These are phyloP conservation scores for Nitzschia sp. DNA, from an alignment of 108 stramenopile genomes.

Conservation along the genomic window DNA sequence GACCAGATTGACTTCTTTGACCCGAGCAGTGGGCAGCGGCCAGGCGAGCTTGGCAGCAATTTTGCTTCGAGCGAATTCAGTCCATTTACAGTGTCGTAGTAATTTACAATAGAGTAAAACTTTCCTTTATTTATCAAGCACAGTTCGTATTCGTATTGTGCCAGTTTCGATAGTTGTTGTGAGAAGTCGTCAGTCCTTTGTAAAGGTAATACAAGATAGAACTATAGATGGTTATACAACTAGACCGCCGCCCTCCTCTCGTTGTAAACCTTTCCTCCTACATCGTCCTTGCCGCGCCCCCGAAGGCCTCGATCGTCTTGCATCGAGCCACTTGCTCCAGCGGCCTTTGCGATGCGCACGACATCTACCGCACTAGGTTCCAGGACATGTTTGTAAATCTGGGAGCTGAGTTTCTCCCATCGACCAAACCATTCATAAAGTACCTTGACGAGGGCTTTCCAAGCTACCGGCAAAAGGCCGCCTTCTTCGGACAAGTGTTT, in stretches of 20 bases:
- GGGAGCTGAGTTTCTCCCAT: conserved; percentile 87
- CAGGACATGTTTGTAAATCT: conserved; percentile 79
- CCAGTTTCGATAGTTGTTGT: too few relatives aligned
- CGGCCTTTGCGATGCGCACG: conserved; percentile 86
- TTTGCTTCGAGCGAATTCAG: too few relatives aligned
- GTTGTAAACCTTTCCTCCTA: not conserved
- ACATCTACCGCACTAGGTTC: conserved; percentile 87
- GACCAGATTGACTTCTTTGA: too few relatives aligned
- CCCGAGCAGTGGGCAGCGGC: too few relatives aligned
- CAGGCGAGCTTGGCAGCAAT: too few relatives aligned
- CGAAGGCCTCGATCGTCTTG: conserved; percentile 18
- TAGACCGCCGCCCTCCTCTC: conserved; percentile 8
- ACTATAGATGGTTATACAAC: too few relatives aligned
- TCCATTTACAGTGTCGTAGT: too few relatives aligned
- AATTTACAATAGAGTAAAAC: too few relatives aligned
- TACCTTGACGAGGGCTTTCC: conserved; percentile 90
- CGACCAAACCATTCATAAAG: conserved; percentile 91
- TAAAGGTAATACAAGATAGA: too few relatives aligned
- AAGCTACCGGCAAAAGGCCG: conserved; percentile 83
- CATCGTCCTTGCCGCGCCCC: not conserved
- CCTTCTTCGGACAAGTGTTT: conserved; percentile 87
- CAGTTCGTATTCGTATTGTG: too few relatives aligned
- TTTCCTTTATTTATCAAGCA: too few relatives aligned
- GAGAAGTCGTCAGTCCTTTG: too few relatives aligned
- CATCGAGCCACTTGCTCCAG: conserved; percentile 38